phyloP scores from a whole-genome alignment of 1,284 basidiomycete species.

The Apiotrichum mycotoxinovorans region DNA sequence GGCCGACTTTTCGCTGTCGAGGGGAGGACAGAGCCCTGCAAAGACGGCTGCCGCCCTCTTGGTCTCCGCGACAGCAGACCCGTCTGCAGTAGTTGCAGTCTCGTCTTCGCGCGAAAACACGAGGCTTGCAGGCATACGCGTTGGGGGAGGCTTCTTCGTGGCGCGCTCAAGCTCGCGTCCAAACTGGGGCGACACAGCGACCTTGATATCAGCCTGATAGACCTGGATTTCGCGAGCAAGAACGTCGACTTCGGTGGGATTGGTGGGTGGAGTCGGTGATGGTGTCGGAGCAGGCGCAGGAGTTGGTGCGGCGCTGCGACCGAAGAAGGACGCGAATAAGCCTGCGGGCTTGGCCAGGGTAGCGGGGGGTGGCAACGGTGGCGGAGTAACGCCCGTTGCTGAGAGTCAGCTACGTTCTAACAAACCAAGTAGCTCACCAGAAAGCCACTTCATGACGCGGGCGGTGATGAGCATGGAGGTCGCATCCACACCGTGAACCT shows the following conservation, averaged over 20 bases:
- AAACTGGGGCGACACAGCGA: slow-evolving; percentile 69
- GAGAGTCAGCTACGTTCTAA: slow-evolving; percentile 43
- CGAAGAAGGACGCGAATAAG: slow-evolving; percentile 59
- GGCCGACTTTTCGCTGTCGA: slow-evolving; percentile 58
- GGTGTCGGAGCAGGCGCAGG: slow-evolving; percentile 50
- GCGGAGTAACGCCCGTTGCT: slow-evolving; percentile 58
- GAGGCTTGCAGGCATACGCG: slow-evolving; percentile 70
- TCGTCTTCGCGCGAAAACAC: slow-evolving; percentile 89
- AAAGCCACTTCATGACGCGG: slow-evolving; percentile 71
- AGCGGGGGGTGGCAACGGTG: slow-evolving; percentile 37
- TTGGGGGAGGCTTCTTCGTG: slow-evolving; percentile 92
- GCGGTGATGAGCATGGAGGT: slow-evolving; percentile 75
- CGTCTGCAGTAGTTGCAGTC: slow-evolving; percentile 61
- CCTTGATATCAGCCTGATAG: slow-evolving; percentile 75
- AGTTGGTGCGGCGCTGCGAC: slow-evolving; percentile 43
- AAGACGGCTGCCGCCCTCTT: slow-evolving; percentile 69
- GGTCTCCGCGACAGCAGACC: slow-evolving; percentile 59
- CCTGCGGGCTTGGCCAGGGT: slow-evolving; percentile 63
- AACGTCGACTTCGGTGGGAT: slow-evolving; percentile 60
- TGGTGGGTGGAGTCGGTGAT: slow-evolving; percentile 44
- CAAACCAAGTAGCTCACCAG: slow-evolving; percentile 26
- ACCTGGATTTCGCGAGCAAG: slow-evolving; percentile 73
- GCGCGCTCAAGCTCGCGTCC: slow-evolving; percentile 77
- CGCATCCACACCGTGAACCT: slow-evolving; percentile 61
- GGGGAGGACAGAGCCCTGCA: slow-evolving; percentile 74